These are phyloP conservation scores for Verticillium zaregamsianum DNA, from an alignment of 2,329 filamentous ascomycete genomes.

Conservation along the genomic window DNA sequence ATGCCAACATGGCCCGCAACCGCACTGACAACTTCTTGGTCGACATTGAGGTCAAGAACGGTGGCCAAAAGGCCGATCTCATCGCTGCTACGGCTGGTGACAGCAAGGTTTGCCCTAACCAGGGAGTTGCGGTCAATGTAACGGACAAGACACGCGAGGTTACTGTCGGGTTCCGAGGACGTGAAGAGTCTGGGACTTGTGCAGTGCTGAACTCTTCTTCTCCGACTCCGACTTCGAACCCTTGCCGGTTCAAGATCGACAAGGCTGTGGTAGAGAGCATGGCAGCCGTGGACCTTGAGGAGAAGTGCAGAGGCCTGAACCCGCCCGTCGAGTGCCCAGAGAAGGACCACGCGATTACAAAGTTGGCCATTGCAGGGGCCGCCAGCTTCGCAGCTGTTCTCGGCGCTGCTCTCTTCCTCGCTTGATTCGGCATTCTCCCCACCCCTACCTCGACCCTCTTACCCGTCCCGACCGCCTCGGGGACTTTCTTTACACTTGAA, in stretches of 20 bases:
- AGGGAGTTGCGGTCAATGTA: slow-evolving; percentile 9
- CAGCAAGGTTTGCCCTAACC: neutral
- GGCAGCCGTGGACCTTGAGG: slow-evolving; percentile 2
- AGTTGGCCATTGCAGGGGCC: slow-evolving; percentile 7
- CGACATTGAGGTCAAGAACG: slow-evolving; percentile 11
- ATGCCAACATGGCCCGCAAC: slow-evolving; percentile 4
- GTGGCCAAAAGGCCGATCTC: slow-evolving; percentile 10
- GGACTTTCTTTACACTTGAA: neutral
- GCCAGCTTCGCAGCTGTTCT: slow-evolving; percentile 6
- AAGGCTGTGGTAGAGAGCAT: slow-evolving; percentile 14
- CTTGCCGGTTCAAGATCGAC: slow-evolving; percentile 14
- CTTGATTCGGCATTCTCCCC: slow-evolving; percentile 1
- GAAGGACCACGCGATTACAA: slow-evolving; percentile 2
- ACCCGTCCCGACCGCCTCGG: neutral
- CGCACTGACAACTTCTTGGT: slow-evolving; percentile 6
- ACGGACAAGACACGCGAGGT: slow-evolving; percentile 8
- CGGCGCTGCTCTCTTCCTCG: slow-evolving; percentile 8
- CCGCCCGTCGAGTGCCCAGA: slow-evolving; percentile 12
- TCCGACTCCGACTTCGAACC: slow-evolving; percentile 10
- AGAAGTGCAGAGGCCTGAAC: slow-evolving; percentile 7
- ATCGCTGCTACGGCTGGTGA: slow-evolving; percentile 7
- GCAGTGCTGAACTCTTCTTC: slow-evolving; percentile 4
- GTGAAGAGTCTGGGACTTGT: slow-evolving; percentile 1
- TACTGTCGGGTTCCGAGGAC: neutral
- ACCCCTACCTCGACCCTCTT: neutral